Evolutionary conservation across 169 alveolate genomes (phyloP).

Genomic region (Cryptosporidium viatorum): DNA sequence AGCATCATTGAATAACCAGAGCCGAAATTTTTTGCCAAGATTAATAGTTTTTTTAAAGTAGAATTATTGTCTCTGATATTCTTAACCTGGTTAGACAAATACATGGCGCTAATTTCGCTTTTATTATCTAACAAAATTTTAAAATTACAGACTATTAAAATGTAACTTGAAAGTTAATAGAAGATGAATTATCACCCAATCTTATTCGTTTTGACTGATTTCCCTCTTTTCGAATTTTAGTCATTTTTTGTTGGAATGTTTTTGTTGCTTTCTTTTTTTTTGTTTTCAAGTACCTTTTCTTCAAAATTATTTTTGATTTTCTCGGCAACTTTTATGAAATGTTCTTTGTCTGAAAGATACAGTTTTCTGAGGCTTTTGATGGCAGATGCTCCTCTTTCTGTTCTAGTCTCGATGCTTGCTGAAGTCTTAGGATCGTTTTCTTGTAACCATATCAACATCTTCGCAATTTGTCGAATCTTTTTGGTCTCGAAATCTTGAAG

Average conservation of each 20-base stretch:
- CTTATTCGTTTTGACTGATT: neutral
- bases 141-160: neutral
- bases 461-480: constrained; percentile 23
- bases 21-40: neutral
- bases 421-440: constrained; percentile 12
- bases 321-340: constrained; percentile 7
- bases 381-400: constrained; percentile 20
- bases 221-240: neutral
- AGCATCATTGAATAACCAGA: constrained; percentile 55
- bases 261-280: neutral
- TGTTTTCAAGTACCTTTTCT: constrained; percentile 2
- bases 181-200: neutral
- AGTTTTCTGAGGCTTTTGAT: constrained; percentile 4
- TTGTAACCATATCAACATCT: constrained; percentile 60
- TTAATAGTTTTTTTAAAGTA: neutral
- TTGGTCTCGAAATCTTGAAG: neutral
- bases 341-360: neutral
- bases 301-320: constrained; percentile 18
- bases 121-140: neutral
- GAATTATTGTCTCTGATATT: neutral
- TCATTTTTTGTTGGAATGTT: neutral
- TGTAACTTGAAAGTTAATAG: too few relatives aligned
- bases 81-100: neutral
- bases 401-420: constrained; percentile 18
- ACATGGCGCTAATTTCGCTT: neutral